Conservation (phyloP, 1,284 basidiomycete species). For the Golubevia pallescens region DNA sequence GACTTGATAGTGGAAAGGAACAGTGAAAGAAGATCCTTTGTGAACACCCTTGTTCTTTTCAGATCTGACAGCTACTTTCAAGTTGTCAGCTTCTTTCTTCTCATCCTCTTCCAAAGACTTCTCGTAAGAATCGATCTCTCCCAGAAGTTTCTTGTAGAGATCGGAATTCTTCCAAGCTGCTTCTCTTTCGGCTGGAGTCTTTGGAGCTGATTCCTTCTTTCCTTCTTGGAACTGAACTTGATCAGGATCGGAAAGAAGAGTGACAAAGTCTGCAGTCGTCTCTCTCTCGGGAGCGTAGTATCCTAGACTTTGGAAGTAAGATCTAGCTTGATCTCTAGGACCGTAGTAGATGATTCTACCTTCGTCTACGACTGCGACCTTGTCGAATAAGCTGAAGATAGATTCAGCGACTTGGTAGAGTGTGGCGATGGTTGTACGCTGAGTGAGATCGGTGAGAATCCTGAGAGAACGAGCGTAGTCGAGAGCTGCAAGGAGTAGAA, state of each 20-base stretch:
- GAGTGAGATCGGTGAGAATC: slow-evolving; percentile 39
- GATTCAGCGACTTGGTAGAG: slow-evolving; percentile 47
- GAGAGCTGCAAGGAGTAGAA: too few species aligned
- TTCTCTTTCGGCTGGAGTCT: slow-evolving; percentile 33
- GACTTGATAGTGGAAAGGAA: slow-evolving; percentile 37
- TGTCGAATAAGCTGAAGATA: slow-evolving; percentile 45
- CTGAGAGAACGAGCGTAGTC: slow-evolving; percentile 43
- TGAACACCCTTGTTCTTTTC: slow-evolving; percentile 46
- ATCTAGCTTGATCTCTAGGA: slow-evolving; percentile 31
- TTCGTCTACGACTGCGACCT: slow-evolving; percentile 41
- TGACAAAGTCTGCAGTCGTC: slow-evolving; percentile 41
- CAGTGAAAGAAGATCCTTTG: slow-evolving; percentile 35
- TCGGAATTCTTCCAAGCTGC: slow-evolving; percentile 25
- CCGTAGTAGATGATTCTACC: slow-evolving; percentile 46
- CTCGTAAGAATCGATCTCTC: slow-evolving; percentile 34
- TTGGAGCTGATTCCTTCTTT: slow-evolving; percentile 19
- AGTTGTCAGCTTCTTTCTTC: slow-evolving; percentile 20
- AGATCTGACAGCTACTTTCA: slow-evolving; percentile 22
- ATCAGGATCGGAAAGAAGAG: slow-evolving; percentile 34
- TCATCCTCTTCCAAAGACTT: slow-evolving; percentile 16
- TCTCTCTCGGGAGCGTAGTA: slow-evolving; percentile 16
- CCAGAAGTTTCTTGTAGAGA: slow-evolving; percentile 26
- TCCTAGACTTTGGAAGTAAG: slow-evolving; percentile 47
- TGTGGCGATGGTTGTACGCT: slow-evolving; percentile 42
- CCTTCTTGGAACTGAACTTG: slow-evolving; percentile 25